Conservation (phyloP, 441 rosid species). For the Erodium texanum region DNA sequence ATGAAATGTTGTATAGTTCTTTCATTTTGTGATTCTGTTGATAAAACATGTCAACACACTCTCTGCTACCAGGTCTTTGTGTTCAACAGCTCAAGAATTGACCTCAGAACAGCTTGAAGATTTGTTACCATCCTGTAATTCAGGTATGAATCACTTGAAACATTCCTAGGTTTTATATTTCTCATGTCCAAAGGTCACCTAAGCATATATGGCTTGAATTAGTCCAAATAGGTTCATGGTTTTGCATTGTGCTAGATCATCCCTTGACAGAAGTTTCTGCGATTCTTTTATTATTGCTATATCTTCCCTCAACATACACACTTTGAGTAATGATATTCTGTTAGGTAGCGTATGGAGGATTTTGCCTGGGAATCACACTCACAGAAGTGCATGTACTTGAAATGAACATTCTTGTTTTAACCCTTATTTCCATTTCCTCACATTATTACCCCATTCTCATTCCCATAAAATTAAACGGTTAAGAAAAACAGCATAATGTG, state of each 20-base stretch:
- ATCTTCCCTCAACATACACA: not conserved
- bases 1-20: not conserved
- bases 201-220: not conserved
- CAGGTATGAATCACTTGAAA: conserved; percentile 37
- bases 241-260: not conserved
- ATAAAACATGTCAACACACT: conserved; percentile 11
- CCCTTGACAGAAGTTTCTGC: no score
- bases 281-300: not conserved
- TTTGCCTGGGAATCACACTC: no score
- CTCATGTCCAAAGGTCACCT: not conserved
- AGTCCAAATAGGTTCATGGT: conserved; percentile 8
- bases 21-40: not conserved
- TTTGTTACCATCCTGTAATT: conserved; percentile 37
- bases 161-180: not conserved
- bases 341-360: no score
- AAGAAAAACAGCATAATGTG: no score
- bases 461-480: no score
- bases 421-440: no score
- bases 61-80: conserved; percentile 42
- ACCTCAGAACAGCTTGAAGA: conserved; percentile 51
- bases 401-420: no score
- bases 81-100: conserved; percentile 51
- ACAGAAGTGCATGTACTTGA: no score
- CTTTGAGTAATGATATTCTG: no score
- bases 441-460: no score